Evolutionary conservation across 2,329 filamentous ascomycete genomes (phyloP).

Genomic region (Colletotrichum sp.): DNA sequence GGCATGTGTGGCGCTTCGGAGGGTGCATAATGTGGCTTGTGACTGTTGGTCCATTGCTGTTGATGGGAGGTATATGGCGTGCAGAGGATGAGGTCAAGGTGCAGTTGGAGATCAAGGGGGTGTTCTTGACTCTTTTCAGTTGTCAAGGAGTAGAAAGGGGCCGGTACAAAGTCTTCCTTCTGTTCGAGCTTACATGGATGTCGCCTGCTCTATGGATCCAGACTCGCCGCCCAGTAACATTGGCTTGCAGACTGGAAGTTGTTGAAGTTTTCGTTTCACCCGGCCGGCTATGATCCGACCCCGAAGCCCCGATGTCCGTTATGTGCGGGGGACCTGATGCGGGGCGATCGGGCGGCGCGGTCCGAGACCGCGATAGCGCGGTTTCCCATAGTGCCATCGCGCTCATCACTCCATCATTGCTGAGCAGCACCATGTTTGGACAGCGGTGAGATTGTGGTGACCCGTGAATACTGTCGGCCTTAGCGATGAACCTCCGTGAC

Average conservation of each 20-base stretch:
- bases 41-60: background rate
- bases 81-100: background rate
- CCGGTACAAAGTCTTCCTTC: background rate
- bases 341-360: background rate
- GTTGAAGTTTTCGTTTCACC: background rate
- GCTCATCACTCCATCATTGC: background rate
- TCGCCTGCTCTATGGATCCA: background rate
- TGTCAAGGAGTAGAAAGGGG: background rate
- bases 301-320: slow-evolving; percentile 59
- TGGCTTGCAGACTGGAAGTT: background rate
- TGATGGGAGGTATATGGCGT: fast-evolving
- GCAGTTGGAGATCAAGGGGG: background rate
- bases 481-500: background rate
- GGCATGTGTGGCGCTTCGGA: background rate
- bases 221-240: background rate
- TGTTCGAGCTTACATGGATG: background rate
- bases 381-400: slow-evolving; percentile 49
- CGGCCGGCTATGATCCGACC: background rate
- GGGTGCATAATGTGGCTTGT: background rate
- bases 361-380: slow-evolving; percentile 66
- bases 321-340: background rate
- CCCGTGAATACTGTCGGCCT: background rate
- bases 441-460: background rate
- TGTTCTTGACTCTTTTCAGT: background rate
- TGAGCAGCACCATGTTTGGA: background rate